These are phyloP conservation scores for Candida fluviatilis DNA, from an alignment of 805 yeast genomes.

Conservation along the genomic window DNA sequence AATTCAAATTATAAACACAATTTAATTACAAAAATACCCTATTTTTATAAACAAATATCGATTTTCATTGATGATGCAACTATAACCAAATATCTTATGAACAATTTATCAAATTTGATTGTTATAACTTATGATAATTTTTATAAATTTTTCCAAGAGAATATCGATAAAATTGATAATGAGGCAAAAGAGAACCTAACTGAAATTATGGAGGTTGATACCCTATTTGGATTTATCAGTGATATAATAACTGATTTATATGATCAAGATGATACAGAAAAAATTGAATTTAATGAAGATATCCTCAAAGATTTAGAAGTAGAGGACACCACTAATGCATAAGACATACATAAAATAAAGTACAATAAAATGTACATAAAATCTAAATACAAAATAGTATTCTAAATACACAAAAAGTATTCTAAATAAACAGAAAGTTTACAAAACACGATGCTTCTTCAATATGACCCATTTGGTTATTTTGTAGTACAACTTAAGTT, in stretches of 20 bases:
- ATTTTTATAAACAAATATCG: slow-evolving; percentile 47
- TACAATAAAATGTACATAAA: neutral
- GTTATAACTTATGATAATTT: slow-evolving; percentile 54
- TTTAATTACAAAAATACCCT: slow-evolving; percentile 53
- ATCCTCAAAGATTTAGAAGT: slow-evolving; percentile 18
- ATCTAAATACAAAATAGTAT: neutral
- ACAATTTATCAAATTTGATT: slow-evolving; percentile 44
- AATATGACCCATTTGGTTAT: too few species aligned
- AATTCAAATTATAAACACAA: slow-evolving; percentile 43
- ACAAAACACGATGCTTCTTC: too few species aligned
- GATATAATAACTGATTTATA: slow-evolving; percentile 25
- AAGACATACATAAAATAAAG: too few species aligned
- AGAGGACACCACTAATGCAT: too few species aligned
- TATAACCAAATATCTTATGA: slow-evolving; percentile 28
- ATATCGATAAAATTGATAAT: slow-evolving; percentile 18
- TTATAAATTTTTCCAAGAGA: slow-evolving; percentile 29
- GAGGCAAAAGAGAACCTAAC: slow-evolving; percentile 17
- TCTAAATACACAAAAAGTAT: too few species aligned
- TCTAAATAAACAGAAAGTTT: too few species aligned
- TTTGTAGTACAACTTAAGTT: too few species aligned
- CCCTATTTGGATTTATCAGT: slow-evolving; percentile 47
- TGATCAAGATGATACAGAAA: slow-evolving; percentile 15
- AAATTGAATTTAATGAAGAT: slow-evolving; percentile 21
- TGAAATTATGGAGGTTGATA: slow-evolving; percentile 61
- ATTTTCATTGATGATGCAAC: slow-evolving; percentile 55